Base-by-base conservation (phyloP, 345 rosid species). In the Aegle marmelos region DNA sequence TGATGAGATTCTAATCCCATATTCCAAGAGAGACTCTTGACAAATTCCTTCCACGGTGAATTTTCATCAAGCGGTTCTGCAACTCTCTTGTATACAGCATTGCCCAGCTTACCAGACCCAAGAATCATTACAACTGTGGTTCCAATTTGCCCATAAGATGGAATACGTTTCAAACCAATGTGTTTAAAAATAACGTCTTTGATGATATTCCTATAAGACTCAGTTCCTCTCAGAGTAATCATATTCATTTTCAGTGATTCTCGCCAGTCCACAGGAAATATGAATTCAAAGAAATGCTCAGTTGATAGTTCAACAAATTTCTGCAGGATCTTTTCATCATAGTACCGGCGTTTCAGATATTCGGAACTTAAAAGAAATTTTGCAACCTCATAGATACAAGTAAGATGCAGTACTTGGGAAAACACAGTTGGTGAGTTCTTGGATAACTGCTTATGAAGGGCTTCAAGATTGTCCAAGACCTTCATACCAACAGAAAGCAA, bases 141-240 rank as follows among this genome's bases (percentile, higher is more conserved):
- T 54, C 93, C 93, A 67, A 80, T 73, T 56, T 82, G 78, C 56
- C 87, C 84, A 82, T 85, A 81, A 5, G 91, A 82, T 22, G 84
- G 57, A 1, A 19, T 37, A 9, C 53, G 27, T 25, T 48, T 70
- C 28, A 30, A 59, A 69, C 70, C 53, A 36, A 24, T 69, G 61
- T 21, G 19, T 31, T 76, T 61, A 24, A 71, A 53, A 21, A 65
- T 78, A 69, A 73, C 33, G 30, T 82, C 86, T 56, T 73, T 78
- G 33, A 84, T 74, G 27, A 82, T 28, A 50, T 70, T 60, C 57
- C 66, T 72, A 30, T 62, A 79, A 19, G 58, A 39, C 72, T 81
- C 82, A 22, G 76, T 83, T 78, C 76, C 79, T 75, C 90, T 80
- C 30, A 86, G 69, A 64, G 73, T 76, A 62, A 88, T 57, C 82